Conservation (phyloP, 192 early-diverging fungal species). For the Geosiphon pyriformis region DNA sequence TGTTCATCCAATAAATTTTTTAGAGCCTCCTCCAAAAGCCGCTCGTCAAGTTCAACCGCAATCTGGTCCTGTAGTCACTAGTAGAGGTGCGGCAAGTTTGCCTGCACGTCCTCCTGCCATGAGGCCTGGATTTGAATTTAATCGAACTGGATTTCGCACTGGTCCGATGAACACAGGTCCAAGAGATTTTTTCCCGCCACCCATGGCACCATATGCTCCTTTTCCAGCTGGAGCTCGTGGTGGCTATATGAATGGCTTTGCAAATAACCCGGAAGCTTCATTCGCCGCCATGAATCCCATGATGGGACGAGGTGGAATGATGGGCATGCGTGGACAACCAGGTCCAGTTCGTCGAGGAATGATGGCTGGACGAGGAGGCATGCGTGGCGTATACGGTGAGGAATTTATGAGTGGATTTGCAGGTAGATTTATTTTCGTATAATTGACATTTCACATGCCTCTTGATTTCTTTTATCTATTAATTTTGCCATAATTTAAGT, state of each 20-base stretch:
- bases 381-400: constrained; percentile 29
- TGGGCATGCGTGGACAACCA: constrained; percentile 26
- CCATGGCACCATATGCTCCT: constrained; percentile 14
- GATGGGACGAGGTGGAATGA: constrained; percentile 24
- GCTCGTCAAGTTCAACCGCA: constrained; percentile 24
- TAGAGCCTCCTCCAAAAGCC: constrained; percentile 28
- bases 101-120: constrained; percentile 15
- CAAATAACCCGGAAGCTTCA: constrained; percentile 1
- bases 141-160: constrained; percentile 12
- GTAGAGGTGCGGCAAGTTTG: constrained; percentile 16
- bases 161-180: constrained; percentile 12
- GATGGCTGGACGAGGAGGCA: constrained; percentile 19
- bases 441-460: background rate
- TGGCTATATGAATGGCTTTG: constrained; percentile 29
- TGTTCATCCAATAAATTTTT: too few species aligned
- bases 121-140: constrained; percentile 22
- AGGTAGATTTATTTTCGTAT: constrained; percentile 2
- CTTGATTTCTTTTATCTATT: constrained; percentile 7
- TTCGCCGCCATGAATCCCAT: constrained; percentile 12
- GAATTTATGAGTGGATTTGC: constrained; percentile 7
- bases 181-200: constrained; percentile 24
- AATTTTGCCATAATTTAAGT: background rate
- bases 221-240: constrained; percentile 10
- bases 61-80: background rate
- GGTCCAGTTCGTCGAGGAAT: constrained; percentile 16